Evolutionary conservation across 225 moss, liverwort and hornwort genomes (phyloP).

Genomic region (Anthoceros angustus): DNA sequence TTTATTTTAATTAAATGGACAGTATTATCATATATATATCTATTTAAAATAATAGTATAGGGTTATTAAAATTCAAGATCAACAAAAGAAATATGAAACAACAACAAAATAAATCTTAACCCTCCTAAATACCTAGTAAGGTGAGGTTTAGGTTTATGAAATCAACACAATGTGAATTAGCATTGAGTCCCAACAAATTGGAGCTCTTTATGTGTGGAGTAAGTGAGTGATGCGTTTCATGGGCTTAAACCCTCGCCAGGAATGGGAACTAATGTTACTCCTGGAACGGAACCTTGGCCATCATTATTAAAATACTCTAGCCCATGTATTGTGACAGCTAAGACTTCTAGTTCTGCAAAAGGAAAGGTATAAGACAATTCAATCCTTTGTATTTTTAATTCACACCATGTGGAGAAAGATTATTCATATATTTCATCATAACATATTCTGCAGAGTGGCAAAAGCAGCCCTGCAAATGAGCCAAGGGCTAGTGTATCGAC

Average conservation of each 20-base stretch:
- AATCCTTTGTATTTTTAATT: not conserved
- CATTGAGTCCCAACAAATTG: not conserved
- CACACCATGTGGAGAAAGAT: not conserved
- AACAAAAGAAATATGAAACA: too few species aligned
- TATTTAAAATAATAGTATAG: too few species aligned
- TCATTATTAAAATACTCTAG: not conserved
- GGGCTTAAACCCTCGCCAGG: not conserved
- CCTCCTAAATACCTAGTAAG: too few species aligned
- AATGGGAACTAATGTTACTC: not conserved
- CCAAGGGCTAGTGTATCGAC: conserved; percentile 43
- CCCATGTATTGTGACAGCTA: not conserved
- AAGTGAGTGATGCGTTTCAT: not conserved
- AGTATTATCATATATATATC: too few species aligned
- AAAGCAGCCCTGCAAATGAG: conserved; percentile 17
- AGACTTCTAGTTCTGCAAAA: not conserved
- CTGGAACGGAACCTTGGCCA: not conserved
- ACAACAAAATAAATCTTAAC: too few species aligned
- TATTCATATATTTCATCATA: not conserved
- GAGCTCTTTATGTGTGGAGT: not conserved
- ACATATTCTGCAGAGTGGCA: conserved; percentile 16
- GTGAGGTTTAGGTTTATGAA: too few species aligned
- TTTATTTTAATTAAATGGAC: too few species aligned
- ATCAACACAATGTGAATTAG: too few species aligned
- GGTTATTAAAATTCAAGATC: too few species aligned
- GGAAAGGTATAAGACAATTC: not conserved